These are phyloP conservation scores for Yarrowia osloensis DNA, from an alignment of 805 yeast genomes.

Conservation along the genomic window DNA sequence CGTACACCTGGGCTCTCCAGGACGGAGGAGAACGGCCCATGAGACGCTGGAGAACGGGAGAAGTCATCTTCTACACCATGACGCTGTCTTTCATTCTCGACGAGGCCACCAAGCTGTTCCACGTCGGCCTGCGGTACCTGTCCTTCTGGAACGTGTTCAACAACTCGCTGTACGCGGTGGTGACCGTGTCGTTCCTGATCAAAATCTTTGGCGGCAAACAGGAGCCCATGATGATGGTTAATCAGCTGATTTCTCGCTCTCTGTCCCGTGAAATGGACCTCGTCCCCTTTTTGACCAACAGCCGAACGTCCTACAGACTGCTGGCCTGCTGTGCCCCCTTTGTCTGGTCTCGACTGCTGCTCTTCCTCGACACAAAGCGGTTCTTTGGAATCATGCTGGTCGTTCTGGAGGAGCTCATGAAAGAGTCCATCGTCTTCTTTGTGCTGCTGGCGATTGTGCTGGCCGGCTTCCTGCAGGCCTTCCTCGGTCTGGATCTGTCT, in stretches of 20 bases:
- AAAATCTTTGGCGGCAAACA: not conserved
- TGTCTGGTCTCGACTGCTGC: constrained; percentile 77
- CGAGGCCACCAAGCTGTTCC: constrained; percentile 70
- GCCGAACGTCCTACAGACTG: constrained; percentile 63
- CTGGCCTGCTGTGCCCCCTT: constrained; percentile 82
- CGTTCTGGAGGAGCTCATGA: constrained; percentile 81
- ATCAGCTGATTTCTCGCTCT: not conserved
- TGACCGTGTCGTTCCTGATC: constrained; percentile 39
- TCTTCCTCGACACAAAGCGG: constrained; percentile 74
- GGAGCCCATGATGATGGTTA: not conserved
- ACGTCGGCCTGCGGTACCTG: constrained; percentile 69
- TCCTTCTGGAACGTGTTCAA: constrained; percentile 82
- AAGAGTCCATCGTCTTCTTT: constrained; percentile 81
- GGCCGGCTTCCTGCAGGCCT: constrained; percentile 82
- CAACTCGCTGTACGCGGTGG: constrained; percentile 62
- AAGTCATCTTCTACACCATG: constrained; percentile 59
- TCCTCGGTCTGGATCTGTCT: constrained; percentile 81
- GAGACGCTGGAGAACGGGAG: constrained; percentile 42
- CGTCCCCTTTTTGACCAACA: constrained; percentile 41
- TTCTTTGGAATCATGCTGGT: constrained; percentile 90
- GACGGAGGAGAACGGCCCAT: constrained; percentile 31
- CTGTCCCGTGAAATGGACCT: not conserved
- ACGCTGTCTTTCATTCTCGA: constrained; percentile 68
- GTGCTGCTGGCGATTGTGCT: constrained; percentile 69
- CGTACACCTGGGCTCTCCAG: constrained; percentile 48